Conservation (phyloP, 768 basidiomycete genomes). For the Lanmaoa rubissima region DNA sequence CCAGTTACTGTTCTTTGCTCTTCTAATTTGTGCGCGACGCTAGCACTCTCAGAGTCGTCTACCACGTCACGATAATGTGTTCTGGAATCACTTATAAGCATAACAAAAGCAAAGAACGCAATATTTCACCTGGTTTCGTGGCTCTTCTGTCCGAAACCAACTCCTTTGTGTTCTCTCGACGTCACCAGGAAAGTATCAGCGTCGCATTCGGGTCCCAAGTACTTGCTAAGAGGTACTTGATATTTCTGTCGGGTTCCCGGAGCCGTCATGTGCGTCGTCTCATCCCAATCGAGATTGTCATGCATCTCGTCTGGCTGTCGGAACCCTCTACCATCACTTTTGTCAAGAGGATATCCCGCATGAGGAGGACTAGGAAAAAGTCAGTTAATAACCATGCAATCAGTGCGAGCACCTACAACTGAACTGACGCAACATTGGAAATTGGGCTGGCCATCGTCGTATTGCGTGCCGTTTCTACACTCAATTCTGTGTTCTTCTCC, state of each 20-base stretch:
- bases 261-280: not conserved
- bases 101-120: not conserved
- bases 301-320: not conserved
- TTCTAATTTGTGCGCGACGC: not conserved
- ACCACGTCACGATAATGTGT: too few relatives aligned
- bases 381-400: not conserved
- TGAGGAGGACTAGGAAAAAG: not conserved
- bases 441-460: not conserved
- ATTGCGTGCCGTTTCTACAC: not conserved
- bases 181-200: not conserved
- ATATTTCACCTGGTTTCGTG: conserved; percentile 1
- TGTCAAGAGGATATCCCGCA: not conserved
- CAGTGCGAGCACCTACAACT: conserved; percentile 6
- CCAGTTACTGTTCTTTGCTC: not conserved
- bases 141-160: not conserved
- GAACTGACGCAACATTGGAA: not conserved
- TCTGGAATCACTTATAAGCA: not conserved
- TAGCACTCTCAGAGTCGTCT: not conserved
- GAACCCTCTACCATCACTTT: not conserved
- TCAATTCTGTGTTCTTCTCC: not conserved
- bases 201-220: not conserved
- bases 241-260: conserved; percentile 5
- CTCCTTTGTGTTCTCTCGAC: not conserved
- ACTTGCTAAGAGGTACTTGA: conserved; percentile 18
- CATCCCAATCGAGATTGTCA: conserved; percentile 5